phyloP scores from a whole-genome alignment of 192 early-diverging fungal species.

The Hyaloraphidium curvatum region DNA sequence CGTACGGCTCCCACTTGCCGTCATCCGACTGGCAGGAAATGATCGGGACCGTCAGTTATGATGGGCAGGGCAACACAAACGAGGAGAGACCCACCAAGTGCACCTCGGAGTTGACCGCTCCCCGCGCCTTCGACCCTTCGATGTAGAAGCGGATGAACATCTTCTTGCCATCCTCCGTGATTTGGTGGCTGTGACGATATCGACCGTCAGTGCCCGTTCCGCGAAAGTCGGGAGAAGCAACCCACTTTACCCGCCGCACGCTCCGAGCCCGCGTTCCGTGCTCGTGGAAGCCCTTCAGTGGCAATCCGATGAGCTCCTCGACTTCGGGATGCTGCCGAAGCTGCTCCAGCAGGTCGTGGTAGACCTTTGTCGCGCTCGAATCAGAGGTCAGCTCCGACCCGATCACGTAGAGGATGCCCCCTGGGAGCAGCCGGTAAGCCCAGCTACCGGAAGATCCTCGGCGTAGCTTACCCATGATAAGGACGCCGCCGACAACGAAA shows the following conservation, averaged over 20 bases:
- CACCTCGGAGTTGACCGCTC: background rate
- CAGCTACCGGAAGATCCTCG: background rate
- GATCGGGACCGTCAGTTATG: background rate
- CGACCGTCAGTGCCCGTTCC: no score
- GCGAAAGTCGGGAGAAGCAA: no score
- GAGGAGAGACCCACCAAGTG: background rate
- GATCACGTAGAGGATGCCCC: background rate
- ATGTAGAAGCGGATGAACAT: slow-evolving; percentile 1
- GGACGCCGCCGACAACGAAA: background rate
- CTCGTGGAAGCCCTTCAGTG: background rate
- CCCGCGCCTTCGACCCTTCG: background rate
- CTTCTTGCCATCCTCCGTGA: background rate
- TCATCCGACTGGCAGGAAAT: background rate
- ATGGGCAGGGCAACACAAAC: background rate
- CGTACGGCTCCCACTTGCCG: background rate
- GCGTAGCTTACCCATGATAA: background rate
- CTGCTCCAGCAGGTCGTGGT: background rate
- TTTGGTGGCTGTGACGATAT: slow-evolving; percentile 1
- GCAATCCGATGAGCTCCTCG: background rate
- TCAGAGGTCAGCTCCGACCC: background rate
- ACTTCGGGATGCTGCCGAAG: background rate
- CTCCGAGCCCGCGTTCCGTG: background rate
- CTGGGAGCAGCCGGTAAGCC: background rate
- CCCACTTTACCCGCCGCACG: no score
- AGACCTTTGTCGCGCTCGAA: background rate